Conservation (phyloP, 2,329 filamentous ascomycete species). For the Fusarium nurragi region DNA sequence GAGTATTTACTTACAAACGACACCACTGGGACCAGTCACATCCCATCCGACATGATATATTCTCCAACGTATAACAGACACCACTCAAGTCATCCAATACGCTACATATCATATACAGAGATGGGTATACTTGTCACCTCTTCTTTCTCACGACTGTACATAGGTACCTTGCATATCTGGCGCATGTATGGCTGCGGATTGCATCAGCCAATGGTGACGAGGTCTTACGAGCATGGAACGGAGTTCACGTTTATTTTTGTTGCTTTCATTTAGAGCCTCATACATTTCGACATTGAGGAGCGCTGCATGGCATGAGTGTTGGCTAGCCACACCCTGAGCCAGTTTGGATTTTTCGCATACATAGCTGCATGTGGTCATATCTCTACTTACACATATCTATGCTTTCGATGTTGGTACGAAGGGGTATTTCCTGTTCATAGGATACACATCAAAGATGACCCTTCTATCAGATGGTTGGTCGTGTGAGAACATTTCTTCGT, state of each 20-base stretch:
- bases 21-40: conserved; percentile 19
- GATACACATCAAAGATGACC: neutral
- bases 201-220: conserved; percentile 37
- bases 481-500: conserved; percentile 4
- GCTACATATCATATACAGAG: conserved; percentile 1
- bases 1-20: neutral
- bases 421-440: conserved; percentile 20
- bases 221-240: conserved; percentile 39
- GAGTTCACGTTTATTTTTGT: conserved; percentile 36
- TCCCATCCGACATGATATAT: neutral
- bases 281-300: conserved; percentile 3
- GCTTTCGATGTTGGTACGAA: neutral
- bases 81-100: neutral
- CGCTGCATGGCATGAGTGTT: conserved; percentile 1
- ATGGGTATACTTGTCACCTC: conserved; percentile 3
- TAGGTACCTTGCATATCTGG: conserved; percentile 40
- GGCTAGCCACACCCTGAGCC: neutral
- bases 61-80: neutral
- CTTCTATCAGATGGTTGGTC: neutral
- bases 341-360: conserved; percentile 19
- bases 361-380: neutral
- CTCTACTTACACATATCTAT: neutral
- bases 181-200: conserved; percentile 41
- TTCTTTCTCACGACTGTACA: conserved; percentile 34
- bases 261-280: conserved; percentile 13